Percentiles rank a stretch among this genome's conserved stretches.
Conservation (phyloP, 176 grass and related monocot species). For the Calamus simplicifolius region DNA sequence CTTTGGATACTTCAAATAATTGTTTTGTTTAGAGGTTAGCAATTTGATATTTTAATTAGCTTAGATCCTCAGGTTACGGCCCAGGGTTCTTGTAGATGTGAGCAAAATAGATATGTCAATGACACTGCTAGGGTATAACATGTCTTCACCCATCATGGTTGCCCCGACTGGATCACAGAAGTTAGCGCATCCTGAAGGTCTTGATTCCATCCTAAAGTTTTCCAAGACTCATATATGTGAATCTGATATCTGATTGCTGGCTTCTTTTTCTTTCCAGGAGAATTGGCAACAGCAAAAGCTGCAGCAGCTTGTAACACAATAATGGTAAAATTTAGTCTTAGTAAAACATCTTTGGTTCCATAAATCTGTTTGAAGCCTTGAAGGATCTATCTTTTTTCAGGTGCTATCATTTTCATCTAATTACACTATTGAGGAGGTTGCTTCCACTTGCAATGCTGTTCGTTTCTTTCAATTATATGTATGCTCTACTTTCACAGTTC, state of each 20-base stretch:
- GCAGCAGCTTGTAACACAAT: conserved; percentile 70
- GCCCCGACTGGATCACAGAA: conserved; percentile 57
- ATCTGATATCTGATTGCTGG: conserved; percentile 6
- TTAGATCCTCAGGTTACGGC: conserved; percentile 53
- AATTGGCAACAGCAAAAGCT: conserved; percentile 80
- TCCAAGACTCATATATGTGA: background rate
- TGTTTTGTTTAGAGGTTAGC: background rate
- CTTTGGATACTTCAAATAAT: background rate
- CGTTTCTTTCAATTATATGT: conserved; percentile 97
- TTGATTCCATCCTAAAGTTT: background rate
- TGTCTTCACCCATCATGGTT: conserved; percentile 69
- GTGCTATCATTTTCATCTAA: conserved; percentile 64
- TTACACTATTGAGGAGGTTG: conserved; percentile 76
- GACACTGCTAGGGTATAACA: conserved; percentile 51
- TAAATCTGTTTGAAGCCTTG: background rate
- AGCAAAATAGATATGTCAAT: conserved; percentile 75
- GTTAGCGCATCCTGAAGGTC: conserved; percentile 74
- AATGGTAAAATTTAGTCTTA: conserved; percentile 33
- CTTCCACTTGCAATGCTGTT: conserved; percentile 53
- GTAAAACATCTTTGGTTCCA: background rate
- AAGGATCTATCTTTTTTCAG: conserved; percentile 19
- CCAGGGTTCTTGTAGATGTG: conserved; percentile 79
- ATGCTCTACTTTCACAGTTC: conserved; percentile 6
- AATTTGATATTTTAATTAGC: background rate
- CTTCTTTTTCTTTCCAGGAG: conserved; percentile 42